These are phyloP conservation scores for Eucalyptus sp. DNA, from an alignment of 345 rosid species.

Conservation along the genomic window DNA sequence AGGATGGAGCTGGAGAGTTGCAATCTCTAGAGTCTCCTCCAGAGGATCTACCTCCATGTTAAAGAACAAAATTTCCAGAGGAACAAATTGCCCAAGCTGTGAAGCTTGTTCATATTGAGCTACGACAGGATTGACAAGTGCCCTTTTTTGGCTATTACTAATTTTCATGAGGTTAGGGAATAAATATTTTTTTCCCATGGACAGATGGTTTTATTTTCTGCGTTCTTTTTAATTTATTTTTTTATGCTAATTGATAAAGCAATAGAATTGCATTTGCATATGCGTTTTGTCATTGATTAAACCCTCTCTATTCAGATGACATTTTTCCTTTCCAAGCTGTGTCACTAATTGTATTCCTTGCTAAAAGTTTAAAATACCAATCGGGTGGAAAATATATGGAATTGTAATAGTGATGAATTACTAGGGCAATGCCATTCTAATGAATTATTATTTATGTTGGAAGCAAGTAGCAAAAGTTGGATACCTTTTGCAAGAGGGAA, in stretches of 20 bases:
- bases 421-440: background rate
- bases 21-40: slow-evolving; percentile 64
- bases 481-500: too few relatives aligned
- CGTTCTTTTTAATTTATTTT: background rate
- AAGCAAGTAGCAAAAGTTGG: accelerated
- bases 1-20: slow-evolving; percentile 51
- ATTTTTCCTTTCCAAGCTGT: background rate
- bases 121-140: background rate
- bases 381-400: background rate
- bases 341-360: background rate
- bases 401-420: background rate
- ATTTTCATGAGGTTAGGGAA: background rate
- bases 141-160: background rate
- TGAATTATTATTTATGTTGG: background rate
- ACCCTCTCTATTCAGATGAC: background rate
- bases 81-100: background rate
- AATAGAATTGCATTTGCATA: background rate
- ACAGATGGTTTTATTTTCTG: background rate
- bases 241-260: background rate
- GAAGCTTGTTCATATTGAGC: background rate
- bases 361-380: background rate
- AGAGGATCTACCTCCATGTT: slow-evolving; percentile 59
- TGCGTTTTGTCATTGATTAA: background rate
- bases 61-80: background rate
- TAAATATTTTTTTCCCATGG: background rate